A percentile compares a stretch with the other conserved stretches of the same genome.
Evolutionary conservation across 495 filamentous ascomycete species (phyloP).

Genomic region (Xylaria telfairii): DNA sequence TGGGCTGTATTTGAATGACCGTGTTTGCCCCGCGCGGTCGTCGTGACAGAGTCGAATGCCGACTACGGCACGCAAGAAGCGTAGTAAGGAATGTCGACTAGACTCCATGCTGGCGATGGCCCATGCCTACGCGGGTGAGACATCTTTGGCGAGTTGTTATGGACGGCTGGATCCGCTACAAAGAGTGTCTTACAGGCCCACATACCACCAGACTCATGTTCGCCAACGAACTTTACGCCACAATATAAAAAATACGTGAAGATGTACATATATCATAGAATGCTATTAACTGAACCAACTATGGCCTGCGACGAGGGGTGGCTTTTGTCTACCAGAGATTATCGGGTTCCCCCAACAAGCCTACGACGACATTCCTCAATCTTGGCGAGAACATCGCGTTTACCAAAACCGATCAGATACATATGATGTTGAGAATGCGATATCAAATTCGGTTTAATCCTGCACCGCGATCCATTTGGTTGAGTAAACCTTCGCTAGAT

Average conservation of each 20-base stretch:
- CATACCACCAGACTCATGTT: neutral
- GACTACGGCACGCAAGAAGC: conserved; percentile 30
- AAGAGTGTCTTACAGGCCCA: neutral
- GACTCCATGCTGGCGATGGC: conserved; percentile 28
- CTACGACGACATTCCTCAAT: neutral
- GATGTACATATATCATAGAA: neutral
- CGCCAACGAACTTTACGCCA: neutral
- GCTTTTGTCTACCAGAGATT: neutral
- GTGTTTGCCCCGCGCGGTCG: conserved; percentile 19
- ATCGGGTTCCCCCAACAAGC: neutral
- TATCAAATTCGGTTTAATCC: neutral
- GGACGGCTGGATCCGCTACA: too few relatives aligned
- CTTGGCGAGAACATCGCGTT: neutral
- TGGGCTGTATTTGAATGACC: conserved; percentile 29
- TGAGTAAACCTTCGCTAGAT: neutral
- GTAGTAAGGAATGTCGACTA: conserved; percentile 38
- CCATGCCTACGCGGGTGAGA: conserved; percentile 33
- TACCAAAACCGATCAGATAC: neutral
- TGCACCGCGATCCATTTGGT: neutral
- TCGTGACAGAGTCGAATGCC: conserved; percentile 35
- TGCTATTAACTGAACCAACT: neutral
- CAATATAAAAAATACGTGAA: neutral
- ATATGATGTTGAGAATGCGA: too few relatives aligned
- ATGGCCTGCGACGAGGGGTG: neutral
- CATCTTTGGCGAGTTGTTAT: conserved; percentile 21